phyloP scores from a whole-genome alignment of 371 early-diverging fungal species.

The Mucor lusitanicus region DNA sequence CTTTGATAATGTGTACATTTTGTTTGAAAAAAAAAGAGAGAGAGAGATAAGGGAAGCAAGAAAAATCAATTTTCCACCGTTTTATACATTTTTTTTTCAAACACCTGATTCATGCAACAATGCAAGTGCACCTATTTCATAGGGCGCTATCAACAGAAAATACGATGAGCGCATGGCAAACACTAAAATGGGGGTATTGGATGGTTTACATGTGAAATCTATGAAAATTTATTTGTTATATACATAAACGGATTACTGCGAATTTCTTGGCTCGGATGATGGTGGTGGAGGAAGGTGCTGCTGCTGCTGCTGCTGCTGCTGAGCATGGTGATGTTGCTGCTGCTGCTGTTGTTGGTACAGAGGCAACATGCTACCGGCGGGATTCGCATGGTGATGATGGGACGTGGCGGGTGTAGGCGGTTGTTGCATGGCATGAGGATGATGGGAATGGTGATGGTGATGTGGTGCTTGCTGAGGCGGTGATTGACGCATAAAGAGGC shows the following conservation, averaged over 20 bases:
- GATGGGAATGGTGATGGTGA: neutral
- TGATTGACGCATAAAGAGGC: constrained; percentile 2
- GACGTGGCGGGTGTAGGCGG: neutral
- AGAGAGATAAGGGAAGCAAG: constrained; percentile 6
- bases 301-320: constrained; percentile 10
- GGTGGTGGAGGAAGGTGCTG: neutral
- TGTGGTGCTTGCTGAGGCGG: neutral
- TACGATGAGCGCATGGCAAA: neutral
- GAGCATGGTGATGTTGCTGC: neutral
- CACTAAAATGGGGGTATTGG: neutral
- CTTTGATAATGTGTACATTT: constrained; percentile 22
- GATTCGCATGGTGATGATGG: neutral
- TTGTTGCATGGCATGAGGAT: neutral
- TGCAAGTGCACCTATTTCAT: neutral
- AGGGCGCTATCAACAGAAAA: neutral
- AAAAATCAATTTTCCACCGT: neutral
- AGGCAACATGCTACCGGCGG: neutral
- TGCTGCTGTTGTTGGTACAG: constrained; percentile 3
- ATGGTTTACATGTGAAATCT: neutral
- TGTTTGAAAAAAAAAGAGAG: neutral
- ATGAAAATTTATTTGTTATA: neutral
- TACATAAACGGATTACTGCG: neutral
- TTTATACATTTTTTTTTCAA: neutral
- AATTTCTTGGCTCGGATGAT: neutral
- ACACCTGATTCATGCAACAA: constrained; percentile 2